Base-by-base conservation (phyloP, 345 rosid species). In the Gossypium herbaceum region DNA sequence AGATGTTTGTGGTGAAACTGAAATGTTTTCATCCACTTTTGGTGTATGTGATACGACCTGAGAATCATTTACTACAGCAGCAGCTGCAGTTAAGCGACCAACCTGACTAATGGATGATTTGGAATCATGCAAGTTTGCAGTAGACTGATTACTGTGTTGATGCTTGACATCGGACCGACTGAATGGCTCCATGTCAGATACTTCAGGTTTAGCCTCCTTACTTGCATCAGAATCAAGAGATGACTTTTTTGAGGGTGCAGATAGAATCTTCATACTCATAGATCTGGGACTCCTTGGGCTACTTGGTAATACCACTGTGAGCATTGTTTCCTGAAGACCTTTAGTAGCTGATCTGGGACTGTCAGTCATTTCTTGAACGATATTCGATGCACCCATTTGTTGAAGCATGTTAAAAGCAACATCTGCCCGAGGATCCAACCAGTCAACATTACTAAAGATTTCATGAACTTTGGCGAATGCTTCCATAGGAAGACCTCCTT, bases 401-500 rank as follows among this genome's bases (percentile, higher is more conserved):
- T 91, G 97, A 82, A 94, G 90, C 85, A 90, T 81, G 82, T 87
- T 87, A 63, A 83, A 82, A 73, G 93, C 94, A 73, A 81, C 91
- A 83, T 90, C 98, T 64, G 95, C 77, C 52, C 77, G 78, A 43
- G 88, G 88, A 79, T 88, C 88, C 79, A 73, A 80, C 95, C 98
- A 94, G 77, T 92, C 98, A 58, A 86, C 92, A 19, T 86, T 84
- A 82, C 83, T 92, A 81, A 94, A 94, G 55, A 94, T 84, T 80
- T 94, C 98, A 41, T 90, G 94, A 81, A 94, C 98, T 83, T 88
- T 92, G 72, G 92, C 84, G 86, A 94, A 92, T 78, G 91, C 97
- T 86, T 92, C 98, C 68, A 88, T 74, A 1, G 97, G 94, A 80
- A 94, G 94, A 73, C 95, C 97, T 44, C 88, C 97, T 78, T 89